Evolutionary conservation across 176 grass and related monocot genomes (phyloP), one percentile per base, ranked within the genome.

Genomic region (Puccinellia tenuiflora): DNA sequence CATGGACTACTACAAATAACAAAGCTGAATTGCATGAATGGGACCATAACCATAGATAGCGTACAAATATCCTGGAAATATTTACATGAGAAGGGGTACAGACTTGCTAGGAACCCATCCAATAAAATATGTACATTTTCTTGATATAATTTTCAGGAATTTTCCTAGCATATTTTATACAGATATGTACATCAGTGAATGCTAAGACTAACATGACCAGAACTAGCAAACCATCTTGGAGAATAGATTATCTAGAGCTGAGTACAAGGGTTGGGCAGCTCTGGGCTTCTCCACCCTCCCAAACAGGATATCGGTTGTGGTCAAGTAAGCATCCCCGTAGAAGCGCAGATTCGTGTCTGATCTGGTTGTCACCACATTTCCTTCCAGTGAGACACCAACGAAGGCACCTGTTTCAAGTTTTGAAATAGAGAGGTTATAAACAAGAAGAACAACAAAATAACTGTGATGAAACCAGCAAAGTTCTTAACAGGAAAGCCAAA

Each of bases 251-350:
- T 93, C 79, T 9, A 98, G 56, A 81, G 92, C 92, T 26, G 65
- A 47, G 76, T 98, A 95, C 67, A 98, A 75, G 52, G 88, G 90
- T 55, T 74, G 70, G 9, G 88, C 95, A 31, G 96, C 96, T 89
- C 76, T 89, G 24, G 96, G 92, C 66, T 88, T 87, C 52, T 87
- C 92, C 46, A 98, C 92, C 34, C 61, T 91, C 47, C 96, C 96
- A 42, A 93, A 87, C 78, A 95, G 88, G 79, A 98, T 91, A 48
- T 98, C 88, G 0, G 34, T 85, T 31, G 95, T 84, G 40, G 90
- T 98, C 83, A 98, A 63, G 55, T 98, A 98, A 3, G 92, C 90
- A 17, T 98, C 95, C 1, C 95, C 95, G 7, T 98, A 98, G 83
- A 98, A 98, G 37, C 79, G 50, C 78, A 91, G 77, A 79, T 98